These are phyloP conservation scores for Jacaranda mimosifolia DNA, from an alignment of 257 asterid genomes.

Conservation along the genomic window DNA sequence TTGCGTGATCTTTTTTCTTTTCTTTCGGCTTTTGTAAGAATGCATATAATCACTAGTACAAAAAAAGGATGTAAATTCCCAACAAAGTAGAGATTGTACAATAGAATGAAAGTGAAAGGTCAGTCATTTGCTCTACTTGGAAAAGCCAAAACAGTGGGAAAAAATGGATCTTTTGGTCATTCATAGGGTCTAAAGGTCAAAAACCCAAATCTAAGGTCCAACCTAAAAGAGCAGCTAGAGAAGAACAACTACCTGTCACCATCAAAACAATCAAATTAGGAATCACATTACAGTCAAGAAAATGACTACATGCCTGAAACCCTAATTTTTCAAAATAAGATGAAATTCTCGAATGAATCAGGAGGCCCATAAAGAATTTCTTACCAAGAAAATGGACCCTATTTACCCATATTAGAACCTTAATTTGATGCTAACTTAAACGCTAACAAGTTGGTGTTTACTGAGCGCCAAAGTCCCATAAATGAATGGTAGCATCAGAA, in stretches of 20 bases:
- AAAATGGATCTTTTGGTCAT: not conserved
- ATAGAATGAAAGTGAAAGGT: constrained; percentile 10
- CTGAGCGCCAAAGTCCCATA: constrained; percentile 88
- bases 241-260: constrained; percentile 12
- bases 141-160: not conserved
- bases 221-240: not conserved
- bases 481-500: constrained; percentile 68
- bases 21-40: not conserved
- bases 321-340: constrained; percentile 16
- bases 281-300: constrained; percentile 17
- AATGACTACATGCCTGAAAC: constrained; percentile 30
- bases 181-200: constrained; percentile 1
- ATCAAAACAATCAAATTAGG: constrained; percentile 28
- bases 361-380: not conserved
- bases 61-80: constrained; percentile 15
- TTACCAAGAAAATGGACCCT: not conserved
- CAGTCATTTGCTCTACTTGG: not conserved
- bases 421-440: not conserved
- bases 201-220: constrained; percentile 2
- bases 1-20: not conserved
- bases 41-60: not conserved
- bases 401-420: not conserved
- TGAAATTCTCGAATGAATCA: not conserved
- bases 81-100: constrained; percentile 19
- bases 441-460: constrained; percentile 6